Percentiles rank a stretch among this genome's conserved stretches.
These are phyloP conservation scores for Xylaria sp. DNA, from an alignment of 2,329 filamentous ascomycete species.

Conservation along the genomic window DNA sequence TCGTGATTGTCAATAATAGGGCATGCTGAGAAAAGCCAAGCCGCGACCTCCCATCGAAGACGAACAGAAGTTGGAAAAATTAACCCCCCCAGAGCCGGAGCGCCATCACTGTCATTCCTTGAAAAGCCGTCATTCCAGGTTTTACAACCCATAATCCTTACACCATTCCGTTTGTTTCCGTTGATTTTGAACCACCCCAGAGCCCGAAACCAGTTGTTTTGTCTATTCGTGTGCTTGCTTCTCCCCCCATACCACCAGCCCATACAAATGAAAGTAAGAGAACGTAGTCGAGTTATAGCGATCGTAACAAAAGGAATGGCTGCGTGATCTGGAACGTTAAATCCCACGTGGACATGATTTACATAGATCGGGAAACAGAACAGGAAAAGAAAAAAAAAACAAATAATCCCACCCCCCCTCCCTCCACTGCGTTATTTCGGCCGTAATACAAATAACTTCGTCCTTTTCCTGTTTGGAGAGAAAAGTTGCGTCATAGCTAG, in stretches of 20 bases:
- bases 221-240: neutral
- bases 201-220: neutral
- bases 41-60: neutral
- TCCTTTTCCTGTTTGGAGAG: neutral
- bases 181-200: neutral
- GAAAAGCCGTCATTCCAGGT: neutral
- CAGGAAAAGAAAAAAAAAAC: neutral
- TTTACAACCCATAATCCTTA: neutral
- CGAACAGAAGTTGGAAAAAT: neutral
- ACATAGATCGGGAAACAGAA: neutral
- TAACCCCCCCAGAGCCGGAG: no score
- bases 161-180: neutral
- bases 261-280: neutral
- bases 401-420: neutral
- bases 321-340: neutral
- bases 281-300: neutral
- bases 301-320: neutral
- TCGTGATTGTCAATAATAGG: neutral
- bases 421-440: slow-evolving; percentile 3
- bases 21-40: neutral
- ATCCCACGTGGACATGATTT: neutral
- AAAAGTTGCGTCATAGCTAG: slow-evolving; percentile 9
- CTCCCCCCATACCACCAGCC: neutral
- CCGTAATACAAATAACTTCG: slow-evolving; percentile 6
- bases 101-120: neutral